A percentile compares a stretch with the other conserved stretches of the same genome.
Conservation (phyloP, 106 monocot genomes). For the Dioscorea zingiberensis region DNA sequence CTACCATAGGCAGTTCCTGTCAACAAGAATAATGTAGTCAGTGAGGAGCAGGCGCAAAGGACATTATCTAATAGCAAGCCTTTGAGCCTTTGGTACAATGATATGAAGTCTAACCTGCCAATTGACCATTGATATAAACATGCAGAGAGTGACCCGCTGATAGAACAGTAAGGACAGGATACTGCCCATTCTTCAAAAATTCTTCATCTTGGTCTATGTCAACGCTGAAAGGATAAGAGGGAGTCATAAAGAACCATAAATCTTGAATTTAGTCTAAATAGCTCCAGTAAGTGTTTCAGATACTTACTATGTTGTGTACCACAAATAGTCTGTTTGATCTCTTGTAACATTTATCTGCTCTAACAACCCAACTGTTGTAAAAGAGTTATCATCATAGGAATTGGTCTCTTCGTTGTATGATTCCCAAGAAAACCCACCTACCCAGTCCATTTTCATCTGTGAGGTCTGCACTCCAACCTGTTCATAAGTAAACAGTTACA, state of each 20-base stretch:
- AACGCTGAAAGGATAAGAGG: conserved; percentile 31
- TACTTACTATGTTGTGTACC: conserved; percentile 97
- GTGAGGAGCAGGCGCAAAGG: neutral
- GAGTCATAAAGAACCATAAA: neutral
- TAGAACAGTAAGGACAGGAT: conserved; percentile 58
- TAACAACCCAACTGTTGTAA: conserved; percentile 61
- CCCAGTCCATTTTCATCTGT: conserved; percentile 54
- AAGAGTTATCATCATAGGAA: conserved; percentile 47
- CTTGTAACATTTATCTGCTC: conserved; percentile 89
- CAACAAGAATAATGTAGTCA: neutral
- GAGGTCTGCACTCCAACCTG: conserved; percentile 71
- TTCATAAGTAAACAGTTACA: neutral
- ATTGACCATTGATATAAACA: conserved; percentile 62
- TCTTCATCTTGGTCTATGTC: conserved; percentile 43
- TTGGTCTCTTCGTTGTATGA: conserved; percentile 58
- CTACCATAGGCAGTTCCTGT: conserved; percentile 91
- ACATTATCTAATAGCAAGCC: neutral
- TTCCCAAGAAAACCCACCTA: conserved; percentile 65
- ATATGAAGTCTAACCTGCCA: conserved; percentile 23
- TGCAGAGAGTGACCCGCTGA: conserved; percentile 76
- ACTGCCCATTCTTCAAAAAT: conserved; percentile 42
- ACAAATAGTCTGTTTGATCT: conserved; percentile 89
- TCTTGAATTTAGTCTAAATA: neutral
- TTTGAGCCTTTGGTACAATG: neutral
- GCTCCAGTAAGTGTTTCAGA: neutral